Percentiles rank a stretch among this genome's conserved stretches.
Evolutionary conservation across 2,329 filamentous ascomycete genomes (phyloP).

Genomic region (Phaeophleospora eucalypticola): DNA sequence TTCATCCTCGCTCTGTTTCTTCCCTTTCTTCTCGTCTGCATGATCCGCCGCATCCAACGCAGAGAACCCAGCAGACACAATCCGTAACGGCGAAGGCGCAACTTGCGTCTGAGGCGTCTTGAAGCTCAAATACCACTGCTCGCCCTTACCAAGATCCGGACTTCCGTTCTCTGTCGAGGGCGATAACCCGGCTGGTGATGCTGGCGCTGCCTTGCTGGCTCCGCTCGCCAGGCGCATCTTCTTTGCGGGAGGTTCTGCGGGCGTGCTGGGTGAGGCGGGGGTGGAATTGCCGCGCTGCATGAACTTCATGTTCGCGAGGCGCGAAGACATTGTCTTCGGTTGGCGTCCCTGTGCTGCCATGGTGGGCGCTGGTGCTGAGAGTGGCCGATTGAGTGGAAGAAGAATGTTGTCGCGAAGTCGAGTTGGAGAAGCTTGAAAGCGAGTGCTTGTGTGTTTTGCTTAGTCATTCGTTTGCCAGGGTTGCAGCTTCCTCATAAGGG

Average conservation of each 20-base stretch:
- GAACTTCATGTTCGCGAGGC: slow-evolving; percentile 77
- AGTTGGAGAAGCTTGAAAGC: too few species aligned
- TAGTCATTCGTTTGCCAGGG: too few species aligned
- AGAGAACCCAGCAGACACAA: slow-evolving; percentile 61
- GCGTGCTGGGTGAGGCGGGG: slow-evolving; percentile 39
- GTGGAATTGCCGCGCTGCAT: slow-evolving; percentile 66
- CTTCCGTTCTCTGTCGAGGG: slow-evolving; percentile 53
- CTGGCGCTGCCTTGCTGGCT: slow-evolving; percentile 37
- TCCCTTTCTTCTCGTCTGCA: slow-evolving; percentile 26
- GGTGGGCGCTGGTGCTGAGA: neutral
- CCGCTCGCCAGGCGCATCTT: slow-evolving; percentile 55
- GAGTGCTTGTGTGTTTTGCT: too few species aligned
- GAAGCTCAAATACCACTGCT: slow-evolving; percentile 70
- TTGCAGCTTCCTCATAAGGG: too few species aligned
- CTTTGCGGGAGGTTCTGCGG: slow-evolving; percentile 56
- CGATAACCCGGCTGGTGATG: slow-evolving; percentile 42
- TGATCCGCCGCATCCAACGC: slow-evolving; percentile 40
- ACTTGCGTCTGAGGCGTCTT: slow-evolving; percentile 36
- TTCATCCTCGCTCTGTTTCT: slow-evolving; percentile 32
- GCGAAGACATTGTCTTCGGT: slow-evolving; percentile 74
- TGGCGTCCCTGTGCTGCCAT: slow-evolving; percentile 31
- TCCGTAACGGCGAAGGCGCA: slow-evolving; percentile 42
- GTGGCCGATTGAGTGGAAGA: neutral
- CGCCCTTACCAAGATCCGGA: slow-evolving; percentile 55
- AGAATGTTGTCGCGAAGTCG: neutral